Conservation (phyloP, 2,329 filamentous ascomycete genomes). For the Sarocladiaceae sp. region DNA sequence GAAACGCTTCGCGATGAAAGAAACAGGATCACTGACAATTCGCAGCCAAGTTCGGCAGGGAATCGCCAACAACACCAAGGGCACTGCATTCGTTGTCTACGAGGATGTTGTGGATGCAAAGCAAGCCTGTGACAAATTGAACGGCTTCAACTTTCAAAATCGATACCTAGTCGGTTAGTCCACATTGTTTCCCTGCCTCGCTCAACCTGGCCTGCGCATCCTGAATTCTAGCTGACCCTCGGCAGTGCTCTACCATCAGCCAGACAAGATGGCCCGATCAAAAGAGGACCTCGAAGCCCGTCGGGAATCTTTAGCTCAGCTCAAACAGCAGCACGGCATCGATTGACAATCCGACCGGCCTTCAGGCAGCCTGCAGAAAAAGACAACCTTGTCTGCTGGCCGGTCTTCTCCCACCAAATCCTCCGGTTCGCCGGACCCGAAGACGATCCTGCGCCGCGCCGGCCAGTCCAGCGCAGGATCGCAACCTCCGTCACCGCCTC, state of each 20-base stretch:
- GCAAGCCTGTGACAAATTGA: constrained; percentile 97
- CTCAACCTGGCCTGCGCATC: background rate
- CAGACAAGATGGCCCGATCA: constrained; percentile 69
- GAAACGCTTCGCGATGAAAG: background rate
- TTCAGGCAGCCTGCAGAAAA: constrained; percentile 45
- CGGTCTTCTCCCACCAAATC: constrained; percentile 50
- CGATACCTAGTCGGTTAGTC: constrained; percentile 93
- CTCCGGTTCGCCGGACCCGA: constrained; percentile 34
- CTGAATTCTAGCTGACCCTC: constrained; percentile 8
- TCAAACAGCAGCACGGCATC: constrained; percentile 97
- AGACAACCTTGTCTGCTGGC: constrained; percentile 49
- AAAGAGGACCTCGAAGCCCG: constrained; percentile 92
- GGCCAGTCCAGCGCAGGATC: constrained; percentile 29
- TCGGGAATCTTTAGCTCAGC: constrained; percentile 94
- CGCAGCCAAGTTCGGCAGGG: constrained; percentile 94
- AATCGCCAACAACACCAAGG: constrained; percentile 95
- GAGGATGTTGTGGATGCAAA: constrained; percentile 99
- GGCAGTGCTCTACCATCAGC: constrained; percentile 59
- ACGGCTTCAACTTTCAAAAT: constrained; percentile 99
- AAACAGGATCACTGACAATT: constrained; percentile 16
- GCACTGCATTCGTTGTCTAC: constrained; percentile 98
- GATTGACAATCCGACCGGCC: constrained; percentile 85
- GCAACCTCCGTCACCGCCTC: constrained; percentile 31
- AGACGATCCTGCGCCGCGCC: constrained; percentile 41
- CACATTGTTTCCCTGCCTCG: background rate